These are phyloP conservation scores for Fusarium austroafricanum DNA, from an alignment of 2,329 filamentous ascomycete genomes.

Conservation along the genomic window DNA sequence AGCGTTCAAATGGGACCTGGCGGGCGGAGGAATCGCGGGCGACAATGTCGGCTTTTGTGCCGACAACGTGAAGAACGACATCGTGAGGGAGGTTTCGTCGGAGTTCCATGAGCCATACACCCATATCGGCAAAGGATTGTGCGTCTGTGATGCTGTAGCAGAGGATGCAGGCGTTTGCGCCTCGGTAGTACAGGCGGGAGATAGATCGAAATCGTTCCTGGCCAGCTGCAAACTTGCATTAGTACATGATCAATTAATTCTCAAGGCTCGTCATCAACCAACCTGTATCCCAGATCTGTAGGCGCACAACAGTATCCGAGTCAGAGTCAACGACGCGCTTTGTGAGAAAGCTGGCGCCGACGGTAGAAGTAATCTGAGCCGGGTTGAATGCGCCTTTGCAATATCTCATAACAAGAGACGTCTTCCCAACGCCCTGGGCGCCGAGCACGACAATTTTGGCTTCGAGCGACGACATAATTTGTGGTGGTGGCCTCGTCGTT, in stretches of 20 bases:
- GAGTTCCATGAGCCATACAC: conserved; percentile 87
- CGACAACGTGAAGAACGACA: conserved; percentile 92
- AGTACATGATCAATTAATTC: conserved; percentile 3
- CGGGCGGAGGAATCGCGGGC: conserved; percentile 81
- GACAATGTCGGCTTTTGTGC: conserved; percentile 92
- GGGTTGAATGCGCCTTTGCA: conserved; percentile 78
- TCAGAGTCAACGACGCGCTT: conserved; percentile 86
- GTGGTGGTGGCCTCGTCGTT: conserved; percentile 22
- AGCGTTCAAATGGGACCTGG: conserved; percentile 92
- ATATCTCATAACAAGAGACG: conserved; percentile 80
- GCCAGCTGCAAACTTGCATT: conserved; percentile 65
- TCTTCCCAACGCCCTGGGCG: conserved; percentile 83
- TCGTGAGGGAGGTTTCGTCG: conserved; percentile 81
- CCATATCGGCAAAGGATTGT: conserved; percentile 90
- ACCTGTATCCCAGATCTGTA: conserved; percentile 97
- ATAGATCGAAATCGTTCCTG: conserved; percentile 97
- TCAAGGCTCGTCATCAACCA: conserved; percentile 4
- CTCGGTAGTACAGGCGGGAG: conserved; percentile 94
- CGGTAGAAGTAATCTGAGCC: conserved; percentile 73
- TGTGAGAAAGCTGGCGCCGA: conserved; percentile 83
- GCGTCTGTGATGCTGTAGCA: conserved; percentile 95
- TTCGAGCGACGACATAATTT: conserved; percentile 71
- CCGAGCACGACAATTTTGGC: conserved; percentile 86
- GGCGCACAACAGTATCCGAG: conserved; percentile 85
- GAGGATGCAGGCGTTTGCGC: conserved; percentile 91